phyloP scores from a whole-genome alignment of 371 early-diverging fungal species.

The Rhizomucor pusillus region DNA sequence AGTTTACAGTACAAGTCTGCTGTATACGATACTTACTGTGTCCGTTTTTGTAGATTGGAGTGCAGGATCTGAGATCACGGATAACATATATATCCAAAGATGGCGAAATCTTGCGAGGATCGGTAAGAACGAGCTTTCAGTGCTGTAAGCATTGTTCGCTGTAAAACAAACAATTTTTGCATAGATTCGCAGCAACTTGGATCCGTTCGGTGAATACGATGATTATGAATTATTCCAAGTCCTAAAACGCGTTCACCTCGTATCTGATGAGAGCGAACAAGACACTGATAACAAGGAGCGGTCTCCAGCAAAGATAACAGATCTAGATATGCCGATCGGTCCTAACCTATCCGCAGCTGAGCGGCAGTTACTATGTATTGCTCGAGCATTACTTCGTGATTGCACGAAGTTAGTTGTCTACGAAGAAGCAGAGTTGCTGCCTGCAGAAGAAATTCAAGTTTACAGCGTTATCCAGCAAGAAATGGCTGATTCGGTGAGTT shows the following conservation, averaged over 20 bases:
- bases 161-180: neutral
- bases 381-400: conserved; percentile 73
- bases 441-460: conserved; percentile 73
- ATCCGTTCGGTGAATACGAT: conserved; percentile 74
- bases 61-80: conserved; percentile 67
- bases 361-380: conserved; percentile 78
- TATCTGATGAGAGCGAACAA: too few species aligned
- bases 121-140: too few species aligned
- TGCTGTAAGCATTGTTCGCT: neutral
- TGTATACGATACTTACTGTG: neutral
- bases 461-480: conserved; percentile 79
- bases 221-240: conserved; percentile 85
- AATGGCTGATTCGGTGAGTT: conserved; percentile 62
- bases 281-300: conserved; percentile 23
- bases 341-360: conserved; percentile 75
- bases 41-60: conserved; percentile 46
- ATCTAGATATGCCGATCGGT: conserved; percentile 59
- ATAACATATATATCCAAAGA: conserved; percentile 85
- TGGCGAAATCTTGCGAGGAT: conserved; percentile 75
- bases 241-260: conserved; percentile 63
- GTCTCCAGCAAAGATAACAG: conserved; percentile 27
- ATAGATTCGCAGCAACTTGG: conserved; percentile 71
- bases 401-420: conserved; percentile 69
- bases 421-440: conserved; percentile 72
- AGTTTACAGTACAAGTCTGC: neutral